Conservation (phyloP, 1,284 basidiomycete genomes). For the Hymenochaete sp. region DNA sequence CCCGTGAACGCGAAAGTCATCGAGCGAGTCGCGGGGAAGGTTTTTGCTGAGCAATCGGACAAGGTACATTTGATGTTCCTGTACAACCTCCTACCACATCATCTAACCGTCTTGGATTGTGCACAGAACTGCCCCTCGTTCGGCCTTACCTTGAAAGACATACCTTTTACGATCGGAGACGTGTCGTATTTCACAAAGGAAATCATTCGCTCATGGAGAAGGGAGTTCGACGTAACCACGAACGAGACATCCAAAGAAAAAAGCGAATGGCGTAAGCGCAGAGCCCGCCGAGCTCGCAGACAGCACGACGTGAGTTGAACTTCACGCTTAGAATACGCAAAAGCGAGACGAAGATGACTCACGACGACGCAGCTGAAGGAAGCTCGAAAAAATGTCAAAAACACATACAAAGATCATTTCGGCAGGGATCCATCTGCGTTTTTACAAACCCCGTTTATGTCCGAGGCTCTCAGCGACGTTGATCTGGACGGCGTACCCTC, state of each 20-base stretch:
- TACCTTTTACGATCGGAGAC: constrained; percentile 1
- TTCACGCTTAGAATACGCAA: not conserved
- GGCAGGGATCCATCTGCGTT: not conserved
- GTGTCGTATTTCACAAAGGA: not conserved
- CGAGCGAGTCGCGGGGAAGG: no score
- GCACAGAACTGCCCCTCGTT: no score
- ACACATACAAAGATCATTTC: not conserved
- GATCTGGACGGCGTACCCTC: not conserved
- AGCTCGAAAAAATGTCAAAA: not conserved
- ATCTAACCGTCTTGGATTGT: no score
- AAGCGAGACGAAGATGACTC: not conserved
- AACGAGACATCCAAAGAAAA: not conserved
- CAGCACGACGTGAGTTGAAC: not conserved
- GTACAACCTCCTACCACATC: no score
- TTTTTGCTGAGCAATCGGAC: no score
- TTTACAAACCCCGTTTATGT: constrained; percentile 7
- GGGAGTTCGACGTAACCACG: not conserved
- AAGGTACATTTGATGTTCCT: no score
- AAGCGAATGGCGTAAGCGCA: not conserved
- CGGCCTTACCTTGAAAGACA: not conserved
- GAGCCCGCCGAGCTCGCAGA: not conserved
- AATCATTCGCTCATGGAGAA: not conserved
- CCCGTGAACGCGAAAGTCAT: no score
- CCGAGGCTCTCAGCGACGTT: constrained; percentile 3
- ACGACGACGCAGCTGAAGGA: not conserved